Percentiles rank a stretch among this genome's conserved stretches.
Evolutionary conservation across 768 basidiomycete genomes (phyloP).

Genomic region (Termitomyces sp.): DNA sequence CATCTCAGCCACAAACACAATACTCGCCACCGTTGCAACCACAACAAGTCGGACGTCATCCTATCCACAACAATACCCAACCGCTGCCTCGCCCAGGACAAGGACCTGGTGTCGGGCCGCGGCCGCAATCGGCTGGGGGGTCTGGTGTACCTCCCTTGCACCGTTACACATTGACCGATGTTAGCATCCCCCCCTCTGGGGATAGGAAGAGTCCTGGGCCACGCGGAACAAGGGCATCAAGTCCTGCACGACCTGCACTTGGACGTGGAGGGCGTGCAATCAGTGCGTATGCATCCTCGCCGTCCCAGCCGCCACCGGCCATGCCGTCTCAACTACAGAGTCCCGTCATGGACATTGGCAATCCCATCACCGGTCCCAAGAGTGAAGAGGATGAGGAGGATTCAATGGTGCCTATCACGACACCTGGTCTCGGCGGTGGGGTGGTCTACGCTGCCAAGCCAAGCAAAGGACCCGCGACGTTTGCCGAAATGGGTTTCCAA

Average conservation of each 20-base stretch:
- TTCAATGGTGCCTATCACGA: constrained; percentile 7
- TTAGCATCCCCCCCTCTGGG: constrained; percentile 18
- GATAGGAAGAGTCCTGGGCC: constrained; percentile 14
- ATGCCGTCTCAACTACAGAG: neutral
- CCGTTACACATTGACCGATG: constrained; percentile 45
- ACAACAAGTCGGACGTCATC: constrained; percentile 10
- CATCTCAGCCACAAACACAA: constrained; percentile 9
- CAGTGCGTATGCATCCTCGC: neutral
- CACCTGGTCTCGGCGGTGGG: constrained; percentile 16
- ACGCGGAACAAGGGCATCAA: constrained; percentile 11
- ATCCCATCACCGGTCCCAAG: neutral
- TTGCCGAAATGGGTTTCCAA: constrained; percentile 92
- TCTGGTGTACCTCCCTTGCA: constrained; percentile 25
- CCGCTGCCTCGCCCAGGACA: constrained; percentile 5
- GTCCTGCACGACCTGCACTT: constrained; percentile 8
- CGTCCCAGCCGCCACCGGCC: neutral
- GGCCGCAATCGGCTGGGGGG: constrained; percentile 10
- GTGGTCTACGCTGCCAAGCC: constrained; percentile 19
- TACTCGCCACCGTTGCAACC: constrained; percentile 8
- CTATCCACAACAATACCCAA: constrained; percentile 1
- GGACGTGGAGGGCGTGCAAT: constrained; percentile 9
- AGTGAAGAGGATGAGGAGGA: constrained; percentile 2
- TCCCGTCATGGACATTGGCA: constrained; percentile 7
- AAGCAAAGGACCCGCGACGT: constrained; percentile 58
- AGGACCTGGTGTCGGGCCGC: constrained; percentile 9